phyloP scores from a whole-genome alignment of 495 filamentous ascomycete species.

The Penicillium subrubescens region DNA sequence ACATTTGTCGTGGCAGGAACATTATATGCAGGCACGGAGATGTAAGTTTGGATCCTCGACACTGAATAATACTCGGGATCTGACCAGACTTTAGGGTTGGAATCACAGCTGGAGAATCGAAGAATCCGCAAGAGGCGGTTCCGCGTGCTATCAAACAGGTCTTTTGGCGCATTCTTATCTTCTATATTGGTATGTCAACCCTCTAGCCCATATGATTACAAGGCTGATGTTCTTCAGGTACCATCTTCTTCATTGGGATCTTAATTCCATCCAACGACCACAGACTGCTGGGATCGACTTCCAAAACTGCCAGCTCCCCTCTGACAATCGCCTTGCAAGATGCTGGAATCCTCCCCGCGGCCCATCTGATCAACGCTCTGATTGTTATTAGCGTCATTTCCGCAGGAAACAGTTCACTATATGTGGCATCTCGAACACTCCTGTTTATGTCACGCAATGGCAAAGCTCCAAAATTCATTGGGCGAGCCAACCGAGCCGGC shows the following conservation, averaged over 20 bases:
- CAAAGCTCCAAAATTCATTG: constrained; percentile 54
- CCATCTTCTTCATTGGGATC: constrained; percentile 70
- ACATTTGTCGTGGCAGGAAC: constrained; percentile 72
- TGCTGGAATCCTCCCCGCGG: constrained; percentile 67
- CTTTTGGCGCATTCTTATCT: constrained; percentile 71
- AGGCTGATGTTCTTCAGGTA: not conserved
- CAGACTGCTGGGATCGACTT: constrained; percentile 44
- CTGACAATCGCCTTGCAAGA: constrained; percentile 72
- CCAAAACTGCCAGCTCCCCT: constrained; percentile 64
- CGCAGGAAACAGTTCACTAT: constrained; percentile 70
- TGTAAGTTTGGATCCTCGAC: constrained; percentile 25
- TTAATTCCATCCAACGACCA: constrained; percentile 59
- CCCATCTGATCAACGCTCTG: constrained; percentile 71
- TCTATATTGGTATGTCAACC: constrained; percentile 61
- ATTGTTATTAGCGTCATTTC: constrained; percentile 70
- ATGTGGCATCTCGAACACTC: constrained; percentile 66
- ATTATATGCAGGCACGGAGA: constrained; percentile 70
- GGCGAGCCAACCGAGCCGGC: constrained; percentile 56
- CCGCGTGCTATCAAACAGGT: constrained; percentile 69
- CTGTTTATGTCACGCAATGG: constrained; percentile 66
- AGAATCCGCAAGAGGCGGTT: constrained; percentile 61
- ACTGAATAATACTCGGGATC: not conserved
- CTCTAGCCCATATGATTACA: not conserved
- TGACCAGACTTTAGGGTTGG: constrained; percentile 45
- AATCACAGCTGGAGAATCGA: constrained; percentile 68